Evolutionary conservation across 1,284 basidiomycete species (phyloP).

Genomic region (Ceratobasidium sp.): DNA sequence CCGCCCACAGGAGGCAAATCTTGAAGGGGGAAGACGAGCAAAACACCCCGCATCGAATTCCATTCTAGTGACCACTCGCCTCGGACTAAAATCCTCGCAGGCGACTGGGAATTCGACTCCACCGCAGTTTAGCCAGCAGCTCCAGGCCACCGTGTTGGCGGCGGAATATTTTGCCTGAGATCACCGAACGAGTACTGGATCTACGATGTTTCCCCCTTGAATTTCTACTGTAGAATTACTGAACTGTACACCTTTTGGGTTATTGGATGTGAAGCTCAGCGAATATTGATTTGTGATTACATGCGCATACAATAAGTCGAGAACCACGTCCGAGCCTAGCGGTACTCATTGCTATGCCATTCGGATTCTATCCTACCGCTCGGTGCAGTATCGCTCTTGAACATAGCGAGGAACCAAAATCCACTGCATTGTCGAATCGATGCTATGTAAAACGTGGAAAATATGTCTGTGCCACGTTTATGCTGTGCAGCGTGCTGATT

Average conservation of each 20-base stretch:
- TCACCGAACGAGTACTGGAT: neutral
- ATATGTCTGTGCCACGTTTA: too few species aligned
- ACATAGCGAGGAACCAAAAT: too few species aligned
- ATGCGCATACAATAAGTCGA: too few species aligned
- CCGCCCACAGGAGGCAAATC: neutral
- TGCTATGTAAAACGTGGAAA: too few species aligned
- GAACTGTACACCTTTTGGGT: neutral
- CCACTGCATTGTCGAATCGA: too few species aligned
- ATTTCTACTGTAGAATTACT: neutral
- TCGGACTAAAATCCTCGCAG: constrained; percentile 18
- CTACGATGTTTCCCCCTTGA: neutral
- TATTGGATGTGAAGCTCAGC: too few species aligned
- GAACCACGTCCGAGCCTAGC: too few species aligned
- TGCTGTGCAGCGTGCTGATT: too few species aligned
- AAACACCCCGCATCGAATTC: constrained; percentile 1
- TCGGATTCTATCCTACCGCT: too few species aligned
- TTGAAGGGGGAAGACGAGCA: constrained; percentile 9
- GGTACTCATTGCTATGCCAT: too few species aligned
- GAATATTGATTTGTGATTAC: too few species aligned
- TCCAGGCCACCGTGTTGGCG: constrained; percentile 11
- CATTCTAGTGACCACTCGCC: constrained; percentile 24
- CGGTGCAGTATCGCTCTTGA: too few species aligned
- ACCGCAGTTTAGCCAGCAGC: neutral
- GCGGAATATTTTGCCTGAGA: constrained; percentile 19
- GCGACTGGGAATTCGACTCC: neutral